Conservation (phyloP, 495 filamentous ascomycete species). For the Trichoderma asperelloides region DNA sequence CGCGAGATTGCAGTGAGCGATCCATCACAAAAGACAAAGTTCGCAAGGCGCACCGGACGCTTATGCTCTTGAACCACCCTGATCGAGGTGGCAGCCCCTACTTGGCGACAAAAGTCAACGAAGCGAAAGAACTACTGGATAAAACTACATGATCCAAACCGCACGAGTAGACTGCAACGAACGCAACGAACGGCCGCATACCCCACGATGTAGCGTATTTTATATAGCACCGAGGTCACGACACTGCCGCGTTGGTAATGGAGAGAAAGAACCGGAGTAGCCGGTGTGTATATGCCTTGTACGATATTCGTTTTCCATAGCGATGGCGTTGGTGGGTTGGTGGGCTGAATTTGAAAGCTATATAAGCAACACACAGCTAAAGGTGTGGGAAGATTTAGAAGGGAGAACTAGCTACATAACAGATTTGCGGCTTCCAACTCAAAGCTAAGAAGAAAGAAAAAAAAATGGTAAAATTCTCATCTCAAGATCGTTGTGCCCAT, state of each 20-base stretch:
- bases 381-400: neutral
- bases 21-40: constrained; percentile 82
- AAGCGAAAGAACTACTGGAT: constrained; percentile 93
- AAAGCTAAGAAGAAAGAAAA: neutral
- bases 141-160: constrained; percentile 35
- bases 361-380: neutral
- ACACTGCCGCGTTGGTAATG: neutral
- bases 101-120: constrained; percentile 93
- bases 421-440: neutral
- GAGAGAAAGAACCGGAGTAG: neutral
- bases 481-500: neutral
- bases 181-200: neutral
- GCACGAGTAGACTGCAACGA: neutral
- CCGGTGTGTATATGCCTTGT: constrained; percentile 4
- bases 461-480: neutral
- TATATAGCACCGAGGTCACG: neutral
- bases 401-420: neutral
- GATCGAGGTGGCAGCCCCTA: constrained; percentile 96
- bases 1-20: constrained; percentile 53
- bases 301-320: constrained; percentile 9
- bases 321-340: constrained; percentile 7
- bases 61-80: constrained; percentile 97
- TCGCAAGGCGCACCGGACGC: constrained; percentile 88
- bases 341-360: neutral
- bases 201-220: neutral